Conservation (phyloP, 306 rosid species). For the Lathyrus tuberosus region DNA sequence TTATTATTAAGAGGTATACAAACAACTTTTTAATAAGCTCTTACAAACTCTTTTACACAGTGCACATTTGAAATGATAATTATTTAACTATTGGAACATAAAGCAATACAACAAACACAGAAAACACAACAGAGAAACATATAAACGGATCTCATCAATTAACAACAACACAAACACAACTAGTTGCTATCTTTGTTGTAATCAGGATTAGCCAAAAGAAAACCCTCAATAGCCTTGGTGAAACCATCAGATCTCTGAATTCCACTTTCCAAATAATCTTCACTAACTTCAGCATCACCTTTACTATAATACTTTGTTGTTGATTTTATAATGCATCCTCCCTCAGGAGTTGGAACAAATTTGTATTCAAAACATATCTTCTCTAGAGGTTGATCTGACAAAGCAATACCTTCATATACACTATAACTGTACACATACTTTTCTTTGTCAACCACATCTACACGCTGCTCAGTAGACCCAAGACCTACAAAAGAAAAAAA, state of each 20-base stretch:
- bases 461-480: slow-evolving; percentile 47
- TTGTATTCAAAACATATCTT: slow-evolving; percentile 47
- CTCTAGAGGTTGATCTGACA: slow-evolving; percentile 44
- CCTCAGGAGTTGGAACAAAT: slow-evolving; percentile 35
- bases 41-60: background rate
- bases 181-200: slow-evolving; percentile 42
- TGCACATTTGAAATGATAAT: background rate
- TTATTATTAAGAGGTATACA: background rate
- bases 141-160: background rate
- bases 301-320: slow-evolving; percentile 45
- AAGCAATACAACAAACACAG: slow-evolving; percentile 1
- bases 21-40: background rate
- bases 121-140: background rate
- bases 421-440: slow-evolving; percentile 46
- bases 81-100: background rate
- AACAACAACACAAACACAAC: background rate
- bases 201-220: slow-evolving; percentile 46
- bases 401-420: slow-evolving; percentile 47
- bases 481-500: slow-evolving; percentile 25
- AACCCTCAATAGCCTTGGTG: slow-evolving; percentile 54
- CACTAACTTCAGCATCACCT: slow-evolving; percentile 33
- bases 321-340: slow-evolving; percentile 52
- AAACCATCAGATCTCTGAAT: slow-evolving; percentile 46
- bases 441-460: slow-evolving; percentile 45
- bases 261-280: slow-evolving; percentile 45